Conservation (phyloP, 2,329 filamentous ascomycete genomes). For the Aspergillus pseudoglaucus region DNA sequence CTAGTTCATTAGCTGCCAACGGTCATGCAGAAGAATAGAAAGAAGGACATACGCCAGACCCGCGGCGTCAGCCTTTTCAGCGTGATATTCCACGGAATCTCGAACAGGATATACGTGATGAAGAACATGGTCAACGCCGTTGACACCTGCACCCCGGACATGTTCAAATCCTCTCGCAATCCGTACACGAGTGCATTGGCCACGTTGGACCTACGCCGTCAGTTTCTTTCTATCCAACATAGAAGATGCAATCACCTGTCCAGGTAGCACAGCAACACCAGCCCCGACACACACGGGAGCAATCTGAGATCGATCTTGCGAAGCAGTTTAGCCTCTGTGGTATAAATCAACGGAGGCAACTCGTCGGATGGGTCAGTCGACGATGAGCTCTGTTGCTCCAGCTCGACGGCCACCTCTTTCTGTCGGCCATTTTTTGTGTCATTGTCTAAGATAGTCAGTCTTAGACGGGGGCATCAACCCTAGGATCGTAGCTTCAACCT, state of each 20-base stretch:
- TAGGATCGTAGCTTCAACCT: not conserved
- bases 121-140: slow-evolving; percentile 3
- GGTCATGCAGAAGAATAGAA: not conserved
- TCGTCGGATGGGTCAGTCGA: not conserved
- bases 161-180: slow-evolving; percentile 1
- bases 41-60: slow-evolving; percentile 2
- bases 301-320: slow-evolving; percentile 3
- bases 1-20: slow-evolving; percentile 1
- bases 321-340: slow-evolving; percentile 1
- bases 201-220: slow-evolving; percentile 1
- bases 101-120: slow-evolving; percentile 4
- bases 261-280: slow-evolving; percentile 2
- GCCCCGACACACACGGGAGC: not conserved
- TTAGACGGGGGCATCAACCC: not conserved
- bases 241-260: not conserved
- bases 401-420: not conserved
- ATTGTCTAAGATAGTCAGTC: not conserved
- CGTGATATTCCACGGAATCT: slow-evolving; percentile 7
- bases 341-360: not conserved
- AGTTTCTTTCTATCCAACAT: not conserved
- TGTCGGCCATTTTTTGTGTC: not conserved
- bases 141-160: slow-evolving; percentile 14
- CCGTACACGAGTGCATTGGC: slow-evolving; percentile 3
- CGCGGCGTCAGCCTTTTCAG: slow-evolving; percentile 5
- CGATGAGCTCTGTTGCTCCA: not conserved